Conservation (phyloP, 768 basidiomycete species). For the Pulveroboletus sp. region DNA sequence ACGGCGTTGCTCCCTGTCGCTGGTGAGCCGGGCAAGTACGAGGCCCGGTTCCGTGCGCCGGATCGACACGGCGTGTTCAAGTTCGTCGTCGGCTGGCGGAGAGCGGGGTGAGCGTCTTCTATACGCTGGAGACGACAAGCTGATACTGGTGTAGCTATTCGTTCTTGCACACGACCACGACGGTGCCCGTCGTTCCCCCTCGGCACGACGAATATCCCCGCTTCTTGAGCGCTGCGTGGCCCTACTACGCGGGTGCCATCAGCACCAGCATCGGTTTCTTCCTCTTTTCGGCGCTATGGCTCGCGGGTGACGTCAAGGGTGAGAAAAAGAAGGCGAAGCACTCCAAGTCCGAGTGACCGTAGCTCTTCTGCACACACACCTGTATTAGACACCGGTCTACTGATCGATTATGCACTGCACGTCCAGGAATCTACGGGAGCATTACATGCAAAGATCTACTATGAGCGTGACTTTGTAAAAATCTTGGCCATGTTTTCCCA, state of each 20-base stretch:
- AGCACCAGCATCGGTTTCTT: conserved; percentile 85
- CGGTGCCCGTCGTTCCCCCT: conserved; percentile 86
- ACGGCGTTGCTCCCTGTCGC: conserved; percentile 61
- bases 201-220: conserved; percentile 94
- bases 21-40: conserved; percentile 63
- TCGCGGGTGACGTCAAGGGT: conserved; percentile 75
- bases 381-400: conserved; percentile 11
- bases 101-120: conserved; percentile 63
- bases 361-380: conserved; percentile 20
- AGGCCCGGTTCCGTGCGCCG: conserved; percentile 82
- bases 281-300: conserved; percentile 82
- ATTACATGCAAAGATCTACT: too few relatives aligned
- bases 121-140: not conserved
- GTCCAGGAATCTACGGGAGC: too few relatives aligned
- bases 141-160: conserved; percentile 49
- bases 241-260: conserved; percentile 89
- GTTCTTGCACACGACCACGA: conserved; percentile 68
- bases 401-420: too few relatives aligned
- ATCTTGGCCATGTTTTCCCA: conserved; percentile 78
- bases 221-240: conserved; percentile 94
- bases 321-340: conserved; percentile 46
- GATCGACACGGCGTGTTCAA: conserved; percentile 99
- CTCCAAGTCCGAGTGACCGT: conserved; percentile 28
- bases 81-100: conserved; percentile 86
- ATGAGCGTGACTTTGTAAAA: conserved; percentile 40